Conservation (phyloP, 2,329 filamentous ascomycete genomes). For the Colletotrichum filicis region DNA sequence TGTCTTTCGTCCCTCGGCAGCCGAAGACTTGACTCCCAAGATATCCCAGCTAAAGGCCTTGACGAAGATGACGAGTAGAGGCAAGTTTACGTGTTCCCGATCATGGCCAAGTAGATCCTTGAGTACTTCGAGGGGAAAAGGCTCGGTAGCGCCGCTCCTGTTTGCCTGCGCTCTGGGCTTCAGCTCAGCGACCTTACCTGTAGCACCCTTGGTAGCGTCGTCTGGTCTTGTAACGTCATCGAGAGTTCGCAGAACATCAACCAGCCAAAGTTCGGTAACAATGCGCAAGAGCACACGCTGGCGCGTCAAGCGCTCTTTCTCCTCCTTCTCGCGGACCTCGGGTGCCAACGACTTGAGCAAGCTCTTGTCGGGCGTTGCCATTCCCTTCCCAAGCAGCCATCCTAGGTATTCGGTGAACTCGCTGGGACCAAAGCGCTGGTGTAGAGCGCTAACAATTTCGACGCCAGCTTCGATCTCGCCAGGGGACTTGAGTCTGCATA, state of each 20-base stretch:
- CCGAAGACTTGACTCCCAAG: slow-evolving; percentile 78
- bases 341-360: slow-evolving; percentile 80
- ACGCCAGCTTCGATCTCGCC: slow-evolving; percentile 93
- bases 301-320: slow-evolving; percentile 89
- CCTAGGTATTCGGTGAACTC: slow-evolving; percentile 94
- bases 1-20: slow-evolving; percentile 82
- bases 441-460: slow-evolving; percentile 93
- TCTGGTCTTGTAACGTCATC: slow-evolving; percentile 73
- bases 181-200: slow-evolving; percentile 70
- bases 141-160: slow-evolving; percentile 79
- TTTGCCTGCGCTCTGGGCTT: slow-evolving; percentile 68
- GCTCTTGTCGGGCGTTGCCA: slow-evolving; percentile 90
- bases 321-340: slow-evolving; percentile 92
- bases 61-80: slow-evolving; percentile 92
- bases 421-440: slow-evolving; percentile 89
- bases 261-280: slow-evolving; percentile 95
- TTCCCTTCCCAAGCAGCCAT: slow-evolving; percentile 90
- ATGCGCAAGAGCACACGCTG: slow-evolving; percentile 89
- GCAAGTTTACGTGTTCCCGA: slow-evolving; percentile 89
- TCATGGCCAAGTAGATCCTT: slow-evolving; percentile 97
- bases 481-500: slow-evolving; percentile 90
- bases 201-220: slow-evolving; percentile 69
- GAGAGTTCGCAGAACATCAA: slow-evolving; percentile 86
- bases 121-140: slow-evolving; percentile 95
- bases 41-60: slow-evolving; percentile 98